phyloP scores from a whole-genome alignment of 495 filamentous ascomycete genomes.

The Aspergillus wentii region DNA sequence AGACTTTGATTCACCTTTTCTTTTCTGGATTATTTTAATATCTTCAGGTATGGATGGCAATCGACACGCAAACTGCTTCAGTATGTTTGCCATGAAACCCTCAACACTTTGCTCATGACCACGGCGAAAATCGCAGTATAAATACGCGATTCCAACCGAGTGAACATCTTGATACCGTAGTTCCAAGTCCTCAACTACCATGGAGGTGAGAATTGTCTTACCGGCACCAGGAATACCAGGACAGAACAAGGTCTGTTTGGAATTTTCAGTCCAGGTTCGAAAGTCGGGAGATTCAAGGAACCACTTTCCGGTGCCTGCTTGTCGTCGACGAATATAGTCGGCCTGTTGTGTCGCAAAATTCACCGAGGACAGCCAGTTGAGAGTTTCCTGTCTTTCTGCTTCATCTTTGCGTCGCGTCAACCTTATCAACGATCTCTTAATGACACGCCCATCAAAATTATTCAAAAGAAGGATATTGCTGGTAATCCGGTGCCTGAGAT shows the following conservation, averaged over 20 bases:
- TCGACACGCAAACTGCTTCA: too few relatives aligned
- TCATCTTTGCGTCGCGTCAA: neutral
- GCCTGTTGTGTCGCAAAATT: neutral
- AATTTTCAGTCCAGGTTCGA: constrained; percentile 5
- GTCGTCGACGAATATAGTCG: constrained; percentile 14
- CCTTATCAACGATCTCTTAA: too few relatives aligned
- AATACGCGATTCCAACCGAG: neutral
- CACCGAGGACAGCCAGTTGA: neutral
- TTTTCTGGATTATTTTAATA: neutral
- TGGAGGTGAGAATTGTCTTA: constrained; percentile 25
- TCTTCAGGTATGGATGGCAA: neutral
- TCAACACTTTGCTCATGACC: too few relatives aligned
- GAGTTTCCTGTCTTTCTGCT: neutral
- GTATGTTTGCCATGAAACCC: too few relatives aligned
- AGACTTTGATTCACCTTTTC: too few relatives aligned
- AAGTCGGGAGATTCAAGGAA: constrained; percentile 10
- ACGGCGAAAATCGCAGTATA: neutral
- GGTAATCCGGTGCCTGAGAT: too few relatives aligned
- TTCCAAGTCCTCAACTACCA: neutral
- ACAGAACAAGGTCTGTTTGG: constrained; percentile 1
- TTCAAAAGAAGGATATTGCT: too few relatives aligned
- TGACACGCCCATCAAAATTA: too few relatives aligned
- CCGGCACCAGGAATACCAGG: constrained; percentile 18
- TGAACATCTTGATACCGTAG: neutral
- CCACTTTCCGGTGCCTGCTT: constrained; percentile 13